Conservation (phyloP, 1,284 basidiomycete species). For the Ceratobasidium sp. region DNA sequence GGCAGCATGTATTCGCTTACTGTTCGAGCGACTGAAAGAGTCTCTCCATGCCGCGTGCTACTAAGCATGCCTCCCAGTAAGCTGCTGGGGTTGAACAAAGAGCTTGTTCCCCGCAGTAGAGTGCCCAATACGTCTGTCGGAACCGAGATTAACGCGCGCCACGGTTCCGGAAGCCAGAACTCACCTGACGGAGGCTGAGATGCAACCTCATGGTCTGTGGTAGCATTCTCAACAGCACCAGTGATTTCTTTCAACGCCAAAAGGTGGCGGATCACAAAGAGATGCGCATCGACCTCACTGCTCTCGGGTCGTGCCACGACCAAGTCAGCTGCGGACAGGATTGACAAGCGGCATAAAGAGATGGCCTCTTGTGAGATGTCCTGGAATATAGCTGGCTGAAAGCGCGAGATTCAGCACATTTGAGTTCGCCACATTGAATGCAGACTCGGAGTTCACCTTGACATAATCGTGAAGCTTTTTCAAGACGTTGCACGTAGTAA, state of each 20-base stretch:
- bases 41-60: slow-evolving; percentile 66
- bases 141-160: slow-evolving; percentile 21
- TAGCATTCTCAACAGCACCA: slow-evolving; percentile 71
- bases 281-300: slow-evolving; percentile 71
- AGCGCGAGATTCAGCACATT: slow-evolving; percentile 33
- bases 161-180: neutral
- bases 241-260: slow-evolving; percentile 91
- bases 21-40: slow-evolving; percentile 69
- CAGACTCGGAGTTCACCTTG: slow-evolving; percentile 66
- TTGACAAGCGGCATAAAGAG: slow-evolving; percentile 79
- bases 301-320: slow-evolving; percentile 55
- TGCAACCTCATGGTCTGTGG: slow-evolving; percentile 63
- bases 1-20: slow-evolving; percentile 56
- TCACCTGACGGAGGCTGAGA: slow-evolving; percentile 42
- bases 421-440: slow-evolving; percentile 12
- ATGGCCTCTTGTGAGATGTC: slow-evolving; percentile 94
- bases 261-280: slow-evolving; percentile 91
- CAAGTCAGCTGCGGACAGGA: slow-evolving; percentile 73
- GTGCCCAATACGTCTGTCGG: slow-evolving; percentile 74
- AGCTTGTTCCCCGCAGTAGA: slow-evolving; percentile 74
- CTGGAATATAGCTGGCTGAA: slow-evolving; percentile 87
- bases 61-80: slow-evolving; percentile 67
- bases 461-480: slow-evolving; percentile 89
- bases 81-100: slow-evolving; percentile 73
- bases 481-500: slow-evolving; percentile 87